A percentile compares a stretch with the other conserved stretches of the same genome.
Conservation (phyloP, 2,329 filamentous ascomycete genomes). For the Trichophyton simii region DNA sequence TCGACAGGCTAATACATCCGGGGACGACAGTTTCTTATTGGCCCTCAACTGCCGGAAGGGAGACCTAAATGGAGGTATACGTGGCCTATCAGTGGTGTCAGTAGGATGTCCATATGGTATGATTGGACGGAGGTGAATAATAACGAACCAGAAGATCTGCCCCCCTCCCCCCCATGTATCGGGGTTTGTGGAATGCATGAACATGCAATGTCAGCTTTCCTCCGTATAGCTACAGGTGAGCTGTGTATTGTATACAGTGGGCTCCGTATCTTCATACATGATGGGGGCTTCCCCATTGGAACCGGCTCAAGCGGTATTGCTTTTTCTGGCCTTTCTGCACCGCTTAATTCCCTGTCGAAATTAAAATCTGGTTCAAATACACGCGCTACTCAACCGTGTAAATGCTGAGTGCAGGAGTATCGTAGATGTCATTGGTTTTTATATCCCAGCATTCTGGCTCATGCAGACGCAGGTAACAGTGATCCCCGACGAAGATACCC, state of each 20-base stretch:
- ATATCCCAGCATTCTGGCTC: neutral
- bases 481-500: neutral
- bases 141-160: neutral
- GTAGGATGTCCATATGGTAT: neutral
- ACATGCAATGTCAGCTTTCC: slow-evolving; percentile 1
- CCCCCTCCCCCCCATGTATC: neutral
- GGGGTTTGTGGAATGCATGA: neutral
- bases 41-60: neutral
- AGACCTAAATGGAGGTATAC: neutral
- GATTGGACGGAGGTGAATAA: neutral
- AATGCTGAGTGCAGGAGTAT: neutral
- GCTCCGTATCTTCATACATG: neutral
- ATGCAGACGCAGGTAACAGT: neutral
- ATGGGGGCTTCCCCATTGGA: neutral
- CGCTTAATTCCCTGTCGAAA: neutral
- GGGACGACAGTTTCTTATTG: neutral
- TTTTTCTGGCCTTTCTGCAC: neutral
- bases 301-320: neutral
- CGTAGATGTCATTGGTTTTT: neutral
- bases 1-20: neutral
- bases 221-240: neutral
- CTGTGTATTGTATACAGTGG: neutral
- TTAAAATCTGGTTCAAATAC: neutral
- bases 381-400: neutral
- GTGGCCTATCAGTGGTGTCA: neutral